These are phyloP conservation scores for Pseudofabraea citricarpa DNA, from an alignment of 2,329 filamentous ascomycete species.

Conservation along the genomic window DNA sequence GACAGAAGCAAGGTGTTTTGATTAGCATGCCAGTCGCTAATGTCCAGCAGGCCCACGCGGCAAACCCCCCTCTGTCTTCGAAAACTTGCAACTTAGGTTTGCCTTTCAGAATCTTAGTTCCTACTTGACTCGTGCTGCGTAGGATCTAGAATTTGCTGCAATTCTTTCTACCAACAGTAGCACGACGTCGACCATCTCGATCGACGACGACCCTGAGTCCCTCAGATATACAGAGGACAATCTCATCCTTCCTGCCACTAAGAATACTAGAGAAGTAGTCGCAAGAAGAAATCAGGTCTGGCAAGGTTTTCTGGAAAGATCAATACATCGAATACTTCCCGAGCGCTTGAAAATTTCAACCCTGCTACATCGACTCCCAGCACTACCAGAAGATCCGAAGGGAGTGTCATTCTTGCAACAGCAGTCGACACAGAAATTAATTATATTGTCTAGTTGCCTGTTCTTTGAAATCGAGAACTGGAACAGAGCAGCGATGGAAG, in stretches of 20 bases:
- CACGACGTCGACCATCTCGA: not conserved
- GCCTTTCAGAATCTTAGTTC: not conserved
- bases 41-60: too few relatives aligned
- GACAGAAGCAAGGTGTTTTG: not conserved
- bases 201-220: not conserved
- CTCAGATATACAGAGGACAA: not conserved
- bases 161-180: not conserved
- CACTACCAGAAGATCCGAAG: conserved; percentile 5
- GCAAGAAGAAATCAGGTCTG: conserved; percentile 1
- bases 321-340: not conserved
- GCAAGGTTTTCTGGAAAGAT: conserved; percentile 1
- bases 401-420: not conserved
- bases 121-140: not conserved
- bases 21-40: not conserved
- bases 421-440: conserved; percentile 1
- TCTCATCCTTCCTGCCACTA: not conserved
- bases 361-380: conserved; percentile 3
- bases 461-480: conserved; percentile 1
- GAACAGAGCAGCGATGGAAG: not conserved
- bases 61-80: not conserved
- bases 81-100: not conserved
- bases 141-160: not conserved
- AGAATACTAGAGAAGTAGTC: not conserved
- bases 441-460: not conserved
- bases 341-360: conserved; percentile 4